A percentile compares a stretch with the other conserved stretches of the same genome.
Conservation (phyloP, 1,284 basidiomycete species). For the Taiwanofungus camphoratus region DNA sequence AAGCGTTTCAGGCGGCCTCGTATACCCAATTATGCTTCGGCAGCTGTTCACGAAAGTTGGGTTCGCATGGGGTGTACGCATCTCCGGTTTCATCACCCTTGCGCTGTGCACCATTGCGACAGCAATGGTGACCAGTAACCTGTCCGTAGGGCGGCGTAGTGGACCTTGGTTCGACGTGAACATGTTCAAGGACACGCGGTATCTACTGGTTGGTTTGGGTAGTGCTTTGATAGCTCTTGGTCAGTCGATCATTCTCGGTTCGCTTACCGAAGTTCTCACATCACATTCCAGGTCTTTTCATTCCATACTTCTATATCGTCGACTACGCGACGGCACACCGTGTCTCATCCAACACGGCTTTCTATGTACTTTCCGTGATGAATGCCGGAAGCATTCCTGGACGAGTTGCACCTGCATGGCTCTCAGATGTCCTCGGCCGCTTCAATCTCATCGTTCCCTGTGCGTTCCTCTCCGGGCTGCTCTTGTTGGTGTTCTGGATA, state of each 20-base stretch:
- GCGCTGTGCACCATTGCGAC: conserved; percentile 25
- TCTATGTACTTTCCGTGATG: conserved; percentile 54
- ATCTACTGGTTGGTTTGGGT: conserved; percentile 24
- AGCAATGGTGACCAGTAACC: conserved; percentile 24
- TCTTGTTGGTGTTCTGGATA: conserved; percentile 53
- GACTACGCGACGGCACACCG: conserved; percentile 19
- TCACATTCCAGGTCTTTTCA: conserved; percentile 44
- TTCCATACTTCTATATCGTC: conserved; percentile 38
- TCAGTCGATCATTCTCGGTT: conserved; percentile 8
- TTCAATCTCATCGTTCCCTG: conserved; percentile 54
- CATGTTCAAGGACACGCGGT: conserved; percentile 28
- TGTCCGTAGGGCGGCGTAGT: conserved; percentile 9
- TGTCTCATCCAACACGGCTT: conserved; percentile 20
- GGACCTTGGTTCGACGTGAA: conserved; percentile 23
- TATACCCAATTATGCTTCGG: conserved; percentile 62
- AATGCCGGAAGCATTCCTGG: conserved; percentile 58
- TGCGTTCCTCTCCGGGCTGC: conserved; percentile 53
- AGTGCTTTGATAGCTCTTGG: conserved; percentile 29
- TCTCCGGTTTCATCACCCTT: conserved; percentile 29
- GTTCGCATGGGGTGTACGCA: conserved; percentile 55
- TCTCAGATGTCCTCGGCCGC: conserved; percentile 55
- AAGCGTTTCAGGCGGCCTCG: conserved; percentile 48
- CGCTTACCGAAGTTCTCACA: not conserved
- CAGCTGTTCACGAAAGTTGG: conserved; percentile 48
- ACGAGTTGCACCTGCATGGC: conserved; percentile 51